phyloP scores from a whole-genome alignment of 345 rosid genomes.

The Sisymbrium altissimum region DNA sequence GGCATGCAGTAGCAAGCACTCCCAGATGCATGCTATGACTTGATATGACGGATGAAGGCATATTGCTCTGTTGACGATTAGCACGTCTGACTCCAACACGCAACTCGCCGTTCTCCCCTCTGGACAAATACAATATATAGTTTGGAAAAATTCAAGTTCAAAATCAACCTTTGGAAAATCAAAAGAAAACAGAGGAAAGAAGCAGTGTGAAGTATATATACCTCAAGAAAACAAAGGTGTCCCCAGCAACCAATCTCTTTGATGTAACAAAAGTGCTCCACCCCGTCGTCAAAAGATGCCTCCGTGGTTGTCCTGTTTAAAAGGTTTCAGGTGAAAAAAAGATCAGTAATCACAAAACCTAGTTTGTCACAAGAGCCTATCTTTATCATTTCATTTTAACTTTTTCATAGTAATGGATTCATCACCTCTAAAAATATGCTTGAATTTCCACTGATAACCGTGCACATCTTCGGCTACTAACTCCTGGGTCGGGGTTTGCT shows the following conservation, averaged over 20 bases:
- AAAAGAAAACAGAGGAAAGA: neutral
- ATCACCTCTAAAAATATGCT: slow-evolving; percentile 89
- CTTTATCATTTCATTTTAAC: neutral
- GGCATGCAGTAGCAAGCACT: slow-evolving; percentile 92
- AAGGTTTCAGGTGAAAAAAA: neutral
- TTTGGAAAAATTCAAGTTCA: neutral
- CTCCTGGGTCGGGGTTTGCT: slow-evolving; percentile 89
- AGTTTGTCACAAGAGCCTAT: neutral
- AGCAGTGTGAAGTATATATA: slow-evolving; percentile 33
- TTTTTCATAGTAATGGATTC: neutral
- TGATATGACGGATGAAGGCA: slow-evolving; percentile 91
- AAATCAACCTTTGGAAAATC: neutral
- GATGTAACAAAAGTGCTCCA: slow-evolving; percentile 96
- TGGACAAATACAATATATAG: slow-evolving; percentile 18
- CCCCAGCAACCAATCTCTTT: slow-evolving; percentile 84
- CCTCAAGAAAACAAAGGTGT: slow-evolving; percentile 89
- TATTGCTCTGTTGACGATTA: slow-evolving; percentile 60
- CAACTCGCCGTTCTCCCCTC: slow-evolving; percentile 71
- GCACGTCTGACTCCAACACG: slow-evolving; percentile 80
- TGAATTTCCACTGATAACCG: slow-evolving; percentile 89
- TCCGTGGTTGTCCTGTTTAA: slow-evolving; percentile 79
- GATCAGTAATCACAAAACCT: slow-evolving; percentile 1
- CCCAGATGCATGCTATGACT: slow-evolving; percentile 96
- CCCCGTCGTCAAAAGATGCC: slow-evolving; percentile 92
- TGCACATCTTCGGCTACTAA: slow-evolving; percentile 89